These are phyloP conservation scores for Xylariaceae sp. DNA, from an alignment of 2,329 filamentous ascomycete species.

Conservation along the genomic window DNA sequence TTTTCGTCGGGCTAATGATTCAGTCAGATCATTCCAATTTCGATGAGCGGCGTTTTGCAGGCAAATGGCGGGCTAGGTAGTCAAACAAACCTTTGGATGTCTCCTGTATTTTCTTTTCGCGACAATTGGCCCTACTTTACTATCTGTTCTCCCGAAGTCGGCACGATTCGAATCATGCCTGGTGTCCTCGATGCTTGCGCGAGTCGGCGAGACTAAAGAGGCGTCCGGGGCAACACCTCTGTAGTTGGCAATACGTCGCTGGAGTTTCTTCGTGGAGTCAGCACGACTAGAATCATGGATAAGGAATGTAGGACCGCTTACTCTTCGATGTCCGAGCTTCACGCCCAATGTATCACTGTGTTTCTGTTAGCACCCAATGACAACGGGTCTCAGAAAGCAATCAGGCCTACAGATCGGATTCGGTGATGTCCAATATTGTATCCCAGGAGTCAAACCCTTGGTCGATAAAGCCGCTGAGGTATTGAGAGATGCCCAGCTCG, in stretches of 20 bases:
- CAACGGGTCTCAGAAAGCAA: not conserved
- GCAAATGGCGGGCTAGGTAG: not conserved
- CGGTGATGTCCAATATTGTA: slow-evolving; percentile 82
- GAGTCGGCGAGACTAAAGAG: slow-evolving; percentile 57
- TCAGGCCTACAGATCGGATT: slow-evolving; percentile 76
- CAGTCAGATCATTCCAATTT: slow-evolving; percentile 4
- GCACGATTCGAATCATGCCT: slow-evolving; percentile 61
- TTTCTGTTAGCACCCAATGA: slow-evolving; percentile 24
- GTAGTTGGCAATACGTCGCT: slow-evolving; percentile 79
- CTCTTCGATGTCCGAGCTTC: slow-evolving; percentile 80
- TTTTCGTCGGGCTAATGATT: slow-evolving; percentile 72
- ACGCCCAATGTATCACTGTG: slow-evolving; percentile 74
- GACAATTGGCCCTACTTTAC: slow-evolving; percentile 50
- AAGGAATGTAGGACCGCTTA: slow-evolving; percentile 51
- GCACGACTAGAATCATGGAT: not conserved
- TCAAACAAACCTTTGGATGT: slow-evolving; percentile 71
- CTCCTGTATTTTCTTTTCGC: slow-evolving; percentile 78
- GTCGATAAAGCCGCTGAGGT: slow-evolving; percentile 73
- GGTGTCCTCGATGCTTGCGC: slow-evolving; percentile 59
- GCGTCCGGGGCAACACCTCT: slow-evolving; percentile 66
- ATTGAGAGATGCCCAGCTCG: slow-evolving; percentile 80
- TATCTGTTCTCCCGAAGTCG: slow-evolving; percentile 53
- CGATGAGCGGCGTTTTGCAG: not conserved
- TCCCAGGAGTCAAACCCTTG: slow-evolving; percentile 89
- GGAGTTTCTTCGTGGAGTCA: slow-evolving; percentile 68